Evolutionary conservation across 202 grass and related monocot genomes (phyloP).

Genomic region (Schoenoplectus tabernaemontani): DNA sequence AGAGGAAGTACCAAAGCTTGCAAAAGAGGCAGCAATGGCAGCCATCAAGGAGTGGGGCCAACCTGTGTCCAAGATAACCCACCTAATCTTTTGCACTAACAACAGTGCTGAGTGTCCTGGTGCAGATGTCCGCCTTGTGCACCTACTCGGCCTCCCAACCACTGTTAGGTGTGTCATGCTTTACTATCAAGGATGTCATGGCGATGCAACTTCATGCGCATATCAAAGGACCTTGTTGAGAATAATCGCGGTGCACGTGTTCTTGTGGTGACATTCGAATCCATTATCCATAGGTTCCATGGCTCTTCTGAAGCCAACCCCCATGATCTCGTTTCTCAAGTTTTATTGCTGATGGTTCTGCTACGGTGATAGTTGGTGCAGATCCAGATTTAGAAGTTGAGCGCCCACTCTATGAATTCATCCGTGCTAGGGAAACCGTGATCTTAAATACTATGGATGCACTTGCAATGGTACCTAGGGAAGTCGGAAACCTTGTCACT

Average conservation of each 20-base stretch:
- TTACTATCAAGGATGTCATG: conserved; percentile 30
- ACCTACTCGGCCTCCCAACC: conserved; percentile 22
- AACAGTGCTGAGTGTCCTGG: background rate
- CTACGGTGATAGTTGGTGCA: conserved; percentile 20
- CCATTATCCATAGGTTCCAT: background rate
- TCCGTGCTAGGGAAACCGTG: conserved; percentile 22
- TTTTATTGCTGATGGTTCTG: conserved; percentile 15
- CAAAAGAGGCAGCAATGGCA: too few relatives aligned
- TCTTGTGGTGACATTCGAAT: conserved; percentile 11
- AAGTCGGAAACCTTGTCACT: background rate
- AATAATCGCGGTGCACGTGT: conserved; percentile 16
- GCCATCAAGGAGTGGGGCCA: too few relatives aligned
- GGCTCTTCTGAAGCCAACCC: conserved; percentile 23
- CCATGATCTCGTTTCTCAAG: conserved; percentile 16
- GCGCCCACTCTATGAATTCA: conserved; percentile 10
- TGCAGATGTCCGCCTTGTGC: conserved; percentile 19
- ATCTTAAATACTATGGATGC: conserved; percentile 12
- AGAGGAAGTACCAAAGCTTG: conserved; percentile 21
- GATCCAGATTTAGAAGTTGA: conserved; percentile 21
- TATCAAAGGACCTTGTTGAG: conserved; percentile 24
- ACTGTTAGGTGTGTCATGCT: conserved; percentile 26
- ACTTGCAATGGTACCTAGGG: conserved; percentile 4
- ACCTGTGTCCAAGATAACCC: too few relatives aligned
- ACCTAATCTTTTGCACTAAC: background rate
- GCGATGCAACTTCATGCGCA: background rate